A percentile compares a stretch with the other conserved stretches of the same genome.
These are phyloP conservation scores for Lentinula aciculospora DNA, from an alignment of 768 basidiomycete species.

Conservation along the genomic window DNA sequence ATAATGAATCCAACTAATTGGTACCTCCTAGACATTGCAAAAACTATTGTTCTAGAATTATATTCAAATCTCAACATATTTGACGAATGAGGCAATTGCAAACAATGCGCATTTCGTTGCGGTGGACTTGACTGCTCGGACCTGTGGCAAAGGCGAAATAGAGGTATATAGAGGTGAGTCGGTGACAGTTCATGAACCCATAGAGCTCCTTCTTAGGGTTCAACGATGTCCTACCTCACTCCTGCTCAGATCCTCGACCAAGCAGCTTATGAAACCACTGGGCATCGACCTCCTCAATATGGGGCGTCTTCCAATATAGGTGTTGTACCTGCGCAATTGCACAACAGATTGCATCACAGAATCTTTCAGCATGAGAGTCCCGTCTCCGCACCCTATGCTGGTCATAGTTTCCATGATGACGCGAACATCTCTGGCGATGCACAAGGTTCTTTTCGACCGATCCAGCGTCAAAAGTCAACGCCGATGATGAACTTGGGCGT, in stretches of 20 bases:
- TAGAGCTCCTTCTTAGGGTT: neutral
- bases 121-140: neutral
- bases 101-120: neutral
- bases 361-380: neutral
- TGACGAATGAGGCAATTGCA: neutral
- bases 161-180: neutral
- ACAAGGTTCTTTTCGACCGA: neutral
- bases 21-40: too few species aligned
- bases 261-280: neutral
- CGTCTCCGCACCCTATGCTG: neutral
- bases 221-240: neutral
- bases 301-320: neutral
- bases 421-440: neutral
- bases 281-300: neutral
- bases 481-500: neutral
- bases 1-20: neutral
- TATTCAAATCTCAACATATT: neutral
- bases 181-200: neutral
- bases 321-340: neutral
- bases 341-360: neutral
- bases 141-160: neutral
- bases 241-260: neutral
- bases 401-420: neutral
- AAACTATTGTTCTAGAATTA: neutral
- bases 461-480: neutral